Percentiles rank a stretch among this genome's conserved stretches.
These are phyloP conservation scores for Trichomonascaceae sp. DNA, from an alignment of 1,139 yeast species.

Conservation along the genomic window DNA sequence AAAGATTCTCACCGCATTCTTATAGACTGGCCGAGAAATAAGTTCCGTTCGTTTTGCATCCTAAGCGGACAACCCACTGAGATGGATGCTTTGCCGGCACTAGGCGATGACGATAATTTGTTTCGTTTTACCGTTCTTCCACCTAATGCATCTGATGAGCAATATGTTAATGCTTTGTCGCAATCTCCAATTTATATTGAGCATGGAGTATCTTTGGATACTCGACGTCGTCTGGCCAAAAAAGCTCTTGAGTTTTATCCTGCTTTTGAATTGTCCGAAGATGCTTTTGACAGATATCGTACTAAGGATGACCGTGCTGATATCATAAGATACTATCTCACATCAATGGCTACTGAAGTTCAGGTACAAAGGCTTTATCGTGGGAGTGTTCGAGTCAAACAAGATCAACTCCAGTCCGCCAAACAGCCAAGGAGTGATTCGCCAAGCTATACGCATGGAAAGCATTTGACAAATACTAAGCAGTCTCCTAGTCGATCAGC, in stretches of 20 bases:
- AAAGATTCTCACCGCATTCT: slow-evolving; percentile 56
- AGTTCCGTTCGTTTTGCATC: slow-evolving; percentile 55
- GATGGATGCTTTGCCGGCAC: slow-evolving; percentile 25
- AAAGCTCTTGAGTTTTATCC: slow-evolving; percentile 26
- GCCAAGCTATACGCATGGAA: slow-evolving; percentile 7
- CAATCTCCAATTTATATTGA: slow-evolving; percentile 48
- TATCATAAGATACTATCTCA: slow-evolving; percentile 45
- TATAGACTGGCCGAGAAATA: slow-evolving; percentile 59
- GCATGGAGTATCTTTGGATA: slow-evolving; percentile 38
- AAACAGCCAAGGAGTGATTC: neutral
- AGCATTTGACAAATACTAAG: neutral
- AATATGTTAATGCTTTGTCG: slow-evolving; percentile 38
- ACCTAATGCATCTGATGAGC: slow-evolving; percentile 40
- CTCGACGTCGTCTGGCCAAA: slow-evolving; percentile 34
- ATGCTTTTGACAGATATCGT: slow-evolving; percentile 13
- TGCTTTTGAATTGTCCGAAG: slow-evolving; percentile 5
- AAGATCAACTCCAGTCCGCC: slow-evolving; percentile 4
- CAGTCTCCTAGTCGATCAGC: slow-evolving; percentile 2
- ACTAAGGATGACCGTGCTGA: slow-evolving; percentile 40
- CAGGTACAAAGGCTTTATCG: slow-evolving; percentile 58
- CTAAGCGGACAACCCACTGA: slow-evolving; percentile 43
- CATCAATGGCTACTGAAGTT: slow-evolving; percentile 48
- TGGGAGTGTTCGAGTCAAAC: slow-evolving; percentile 32
- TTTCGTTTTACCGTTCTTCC: slow-evolving; percentile 44
- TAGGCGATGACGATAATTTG: slow-evolving; percentile 18